Conservation (phyloP, 2,329 filamentous ascomycete species). For the Colletotrichum orchidophilum region DNA sequence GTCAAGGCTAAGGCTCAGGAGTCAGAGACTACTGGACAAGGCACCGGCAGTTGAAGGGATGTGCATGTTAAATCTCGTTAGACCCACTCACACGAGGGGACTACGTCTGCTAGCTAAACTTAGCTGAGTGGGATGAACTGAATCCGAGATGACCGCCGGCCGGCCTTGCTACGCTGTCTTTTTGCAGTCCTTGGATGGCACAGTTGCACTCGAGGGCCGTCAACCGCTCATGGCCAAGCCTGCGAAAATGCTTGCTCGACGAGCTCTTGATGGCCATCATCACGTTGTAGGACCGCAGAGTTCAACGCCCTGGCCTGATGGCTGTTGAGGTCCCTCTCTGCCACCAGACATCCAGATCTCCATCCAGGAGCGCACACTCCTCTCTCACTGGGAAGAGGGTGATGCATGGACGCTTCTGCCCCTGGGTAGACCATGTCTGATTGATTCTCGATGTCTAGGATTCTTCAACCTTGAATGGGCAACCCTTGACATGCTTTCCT, state of each 20-base stretch:
- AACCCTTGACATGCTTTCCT: neutral
- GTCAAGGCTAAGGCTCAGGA: neutral
- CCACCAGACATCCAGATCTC: neutral
- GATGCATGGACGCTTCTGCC: conserved; percentile 13
- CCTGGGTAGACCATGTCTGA: conserved; percentile 16
- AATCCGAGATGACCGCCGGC: conserved; percentile 28
- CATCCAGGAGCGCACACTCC: neutral
- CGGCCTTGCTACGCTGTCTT: conserved; percentile 3
- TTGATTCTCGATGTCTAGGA: neutral
- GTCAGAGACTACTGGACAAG: neutral
- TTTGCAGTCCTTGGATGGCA: neutral
- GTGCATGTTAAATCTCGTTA: conserved; percentile 32
- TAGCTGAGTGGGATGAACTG: conserved; percentile 33
- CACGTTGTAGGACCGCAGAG: neutral
- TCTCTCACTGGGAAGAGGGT: neutral
- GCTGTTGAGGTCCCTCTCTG: conserved; percentile 2
- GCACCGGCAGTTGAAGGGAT: conserved; percentile 31
- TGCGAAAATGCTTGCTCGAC: neutral
- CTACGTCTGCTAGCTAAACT: conserved; percentile 30
- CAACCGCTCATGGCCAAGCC: conserved; percentile 2
- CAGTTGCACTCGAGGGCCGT: neutral
- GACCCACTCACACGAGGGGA: conserved; percentile 34
- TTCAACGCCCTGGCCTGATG: neutral
- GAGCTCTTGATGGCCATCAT: neutral
- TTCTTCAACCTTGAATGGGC: neutral